A percentile compares a stretch with the other conserved stretches of the same genome.
phyloP scores from a whole-genome alignment of 2,329 filamentous ascomycete species.

The Purpureocillium lavendulum region DNA sequence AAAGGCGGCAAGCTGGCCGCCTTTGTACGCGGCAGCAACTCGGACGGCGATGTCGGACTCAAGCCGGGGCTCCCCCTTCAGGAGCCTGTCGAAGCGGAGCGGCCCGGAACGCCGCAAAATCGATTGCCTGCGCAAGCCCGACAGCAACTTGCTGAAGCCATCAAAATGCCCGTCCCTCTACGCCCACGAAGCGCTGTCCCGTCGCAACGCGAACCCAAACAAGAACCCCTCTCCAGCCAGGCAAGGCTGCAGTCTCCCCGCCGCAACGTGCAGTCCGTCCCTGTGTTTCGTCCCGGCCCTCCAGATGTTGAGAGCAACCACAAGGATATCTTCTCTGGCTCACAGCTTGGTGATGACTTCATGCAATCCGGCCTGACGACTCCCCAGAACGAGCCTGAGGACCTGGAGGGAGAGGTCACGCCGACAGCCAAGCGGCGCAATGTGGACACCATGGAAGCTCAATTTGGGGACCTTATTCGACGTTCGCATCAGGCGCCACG shows the following conservation, averaged over 20 bases:
- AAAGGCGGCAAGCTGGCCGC: conserved; percentile 20
- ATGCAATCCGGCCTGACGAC: conserved; percentile 30
- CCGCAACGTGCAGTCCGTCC: conserved; percentile 9
- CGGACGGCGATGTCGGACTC: conserved; percentile 13
- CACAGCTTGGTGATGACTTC: conserved; percentile 29
- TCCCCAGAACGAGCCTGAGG: conserved; percentile 21
- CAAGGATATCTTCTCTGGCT: conserved; percentile 25
- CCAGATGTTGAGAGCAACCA: conserved; percentile 9
- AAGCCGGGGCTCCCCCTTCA: conserved; percentile 12
- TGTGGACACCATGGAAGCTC: not conserved
- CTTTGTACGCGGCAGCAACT: conserved; percentile 18
- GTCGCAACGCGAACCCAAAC: conserved; percentile 15
- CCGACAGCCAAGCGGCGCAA: conserved; percentile 5
- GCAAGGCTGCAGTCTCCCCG: conserved; percentile 14
- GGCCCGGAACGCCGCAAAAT: conserved; percentile 10
- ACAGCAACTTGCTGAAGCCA: conserved; percentile 22
- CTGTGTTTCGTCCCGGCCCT: conserved; percentile 8
- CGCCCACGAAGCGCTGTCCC: conserved; percentile 16
- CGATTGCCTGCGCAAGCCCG: conserved; percentile 12
- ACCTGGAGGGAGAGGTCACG: conserved; percentile 5
- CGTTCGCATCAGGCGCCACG: conserved; percentile 1
- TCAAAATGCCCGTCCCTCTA: conserved; percentile 26
- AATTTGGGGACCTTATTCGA: not conserved
- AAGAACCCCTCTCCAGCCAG: conserved; percentile 13
- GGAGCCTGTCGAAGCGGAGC: conserved; percentile 9